Evolutionary conservation across 2,329 filamentous ascomycete species (phyloP).

Genomic region (Penicillium sp.): DNA sequence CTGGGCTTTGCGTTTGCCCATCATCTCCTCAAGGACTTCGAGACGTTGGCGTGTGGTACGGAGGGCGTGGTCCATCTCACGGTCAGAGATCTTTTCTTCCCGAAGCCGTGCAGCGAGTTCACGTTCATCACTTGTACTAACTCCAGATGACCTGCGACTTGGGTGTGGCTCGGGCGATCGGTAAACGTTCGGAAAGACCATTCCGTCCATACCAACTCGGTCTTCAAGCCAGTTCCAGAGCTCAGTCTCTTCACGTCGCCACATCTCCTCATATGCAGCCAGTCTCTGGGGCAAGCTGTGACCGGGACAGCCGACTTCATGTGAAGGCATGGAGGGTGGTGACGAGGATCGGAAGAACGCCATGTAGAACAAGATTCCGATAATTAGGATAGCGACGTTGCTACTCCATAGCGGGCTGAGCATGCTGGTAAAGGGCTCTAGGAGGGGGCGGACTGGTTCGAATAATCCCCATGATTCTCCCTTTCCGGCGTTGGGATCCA

Average conservation of each 20-base stretch:
- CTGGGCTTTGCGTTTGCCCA: constrained; percentile 57
- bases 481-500: constrained; percentile 39
- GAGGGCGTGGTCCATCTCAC: constrained; percentile 77
- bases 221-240: constrained; percentile 94
- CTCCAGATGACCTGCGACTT: constrained; percentile 47
- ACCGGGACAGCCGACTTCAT: constrained; percentile 41
- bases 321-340: constrained; percentile 35
- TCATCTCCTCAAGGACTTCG: constrained; percentile 69
- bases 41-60: constrained; percentile 83
- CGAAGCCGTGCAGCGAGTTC: constrained; percentile 58
- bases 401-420: constrained; percentile 70
- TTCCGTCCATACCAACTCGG: constrained; percentile 69
- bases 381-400: constrained; percentile 73
- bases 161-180: constrained; percentile 32
- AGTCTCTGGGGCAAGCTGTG: constrained; percentile 63
- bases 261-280: constrained; percentile 89
- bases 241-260: constrained; percentile 81
- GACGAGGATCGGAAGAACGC: constrained; percentile 64
- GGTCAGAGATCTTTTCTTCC: constrained; percentile 68
- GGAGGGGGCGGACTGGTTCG: constrained; percentile 70
- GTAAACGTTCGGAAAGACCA: constrained; percentile 39
- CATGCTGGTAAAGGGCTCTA: constrained; percentile 70
- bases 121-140: constrained; percentile 36
- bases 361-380: constrained; percentile 71
- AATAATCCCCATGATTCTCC: constrained; percentile 71